These are phyloP conservation scores for Chrysanthemum seticuspe DNA, from an alignment of 129 eudicot genomes.

Conservation along the genomic window DNA sequence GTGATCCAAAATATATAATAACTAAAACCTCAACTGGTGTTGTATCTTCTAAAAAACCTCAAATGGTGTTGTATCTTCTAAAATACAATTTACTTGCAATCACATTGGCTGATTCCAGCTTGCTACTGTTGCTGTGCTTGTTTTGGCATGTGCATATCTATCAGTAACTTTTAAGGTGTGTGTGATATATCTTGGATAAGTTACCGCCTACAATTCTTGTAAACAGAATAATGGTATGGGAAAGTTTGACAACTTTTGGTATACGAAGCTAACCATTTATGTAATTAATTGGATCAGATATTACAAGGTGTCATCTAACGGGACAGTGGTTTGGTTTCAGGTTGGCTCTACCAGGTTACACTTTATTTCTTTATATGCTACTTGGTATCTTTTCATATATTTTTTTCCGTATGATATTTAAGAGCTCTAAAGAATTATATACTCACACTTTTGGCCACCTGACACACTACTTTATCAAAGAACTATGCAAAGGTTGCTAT, in stretches of 20 bases:
- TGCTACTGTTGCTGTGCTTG: too few relatives aligned
- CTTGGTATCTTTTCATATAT: background rate
- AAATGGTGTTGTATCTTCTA: too few relatives aligned
- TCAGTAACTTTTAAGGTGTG: too few relatives aligned
- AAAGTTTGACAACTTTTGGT: background rate
- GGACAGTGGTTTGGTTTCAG: slow-evolving; percentile 90
- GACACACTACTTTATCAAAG: background rate
- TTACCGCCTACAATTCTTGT: background rate
- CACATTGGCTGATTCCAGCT: too few relatives aligned
- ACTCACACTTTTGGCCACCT: background rate
- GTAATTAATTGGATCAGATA: slow-evolving; percentile 41
- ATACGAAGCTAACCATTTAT: too few relatives aligned
- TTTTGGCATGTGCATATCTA: too few relatives aligned
- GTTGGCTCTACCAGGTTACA: slow-evolving; percentile 83
- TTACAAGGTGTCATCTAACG: slow-evolving; percentile 75
- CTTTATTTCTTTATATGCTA: slow-evolving; percentile 31
- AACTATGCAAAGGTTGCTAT: background rate
- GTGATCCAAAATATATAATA: too few relatives aligned
- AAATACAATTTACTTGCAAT: too few relatives aligned
- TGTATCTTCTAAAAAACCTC: too few relatives aligned
- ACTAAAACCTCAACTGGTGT: too few relatives aligned
- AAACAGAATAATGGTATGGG: background rate
- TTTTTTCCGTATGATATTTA: background rate
- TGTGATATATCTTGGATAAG: too few relatives aligned
- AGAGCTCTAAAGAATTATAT: background rate